Evolutionary conservation across 768 basidiomycete species (phyloP), one percentile per base, ranked within the genome.

Genomic region (Fistulinella prunicolor): DNA sequence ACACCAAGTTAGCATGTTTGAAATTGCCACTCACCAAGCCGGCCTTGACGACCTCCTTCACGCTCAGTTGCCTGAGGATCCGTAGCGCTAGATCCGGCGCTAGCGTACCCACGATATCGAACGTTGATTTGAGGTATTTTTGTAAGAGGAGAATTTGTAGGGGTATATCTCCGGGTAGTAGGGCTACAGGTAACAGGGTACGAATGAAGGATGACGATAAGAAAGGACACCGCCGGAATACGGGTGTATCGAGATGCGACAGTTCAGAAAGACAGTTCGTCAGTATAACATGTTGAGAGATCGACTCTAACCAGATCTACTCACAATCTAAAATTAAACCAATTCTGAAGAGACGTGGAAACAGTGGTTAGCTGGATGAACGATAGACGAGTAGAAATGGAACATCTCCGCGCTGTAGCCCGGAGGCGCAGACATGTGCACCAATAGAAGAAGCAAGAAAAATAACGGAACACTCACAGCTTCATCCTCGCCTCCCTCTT

Each of bases 61-160:
- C 77, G 19, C 71, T 73, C 39, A 85, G 67, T 38, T 72, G 68
- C 56, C 76, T 77, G 22, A 94, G 70, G 34, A 94, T 74, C 38
- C 77, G 75, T 53, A 85, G 73, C 0, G 82, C 78, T 1, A 93
- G 66, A 17, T 83, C 76, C 0, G 83, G 83, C 0, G 85, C 75
- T 16, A 94, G 73, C 38, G 77, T 76, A 7, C 86, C 85, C 24
- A 94, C 71, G 41, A 95, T 75, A 60, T 95, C 93, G 58, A 89
- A 89, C 6, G 89, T 86, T 12, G 86, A 86, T 56, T 77, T 81
- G 29, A 80, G 78, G 56, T 95, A 94, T 65, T 91, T 90, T 65
- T 93, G 81, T 16, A 95, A 78, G 3, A 90, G 79, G 1, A 86
- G 75, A 37, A 94, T 90, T 63, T 93, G 92, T 6, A 89, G 74